Conservation (phyloP, 1,284 basidiomycete genomes). For the Hemileia vastatrix region DNA sequence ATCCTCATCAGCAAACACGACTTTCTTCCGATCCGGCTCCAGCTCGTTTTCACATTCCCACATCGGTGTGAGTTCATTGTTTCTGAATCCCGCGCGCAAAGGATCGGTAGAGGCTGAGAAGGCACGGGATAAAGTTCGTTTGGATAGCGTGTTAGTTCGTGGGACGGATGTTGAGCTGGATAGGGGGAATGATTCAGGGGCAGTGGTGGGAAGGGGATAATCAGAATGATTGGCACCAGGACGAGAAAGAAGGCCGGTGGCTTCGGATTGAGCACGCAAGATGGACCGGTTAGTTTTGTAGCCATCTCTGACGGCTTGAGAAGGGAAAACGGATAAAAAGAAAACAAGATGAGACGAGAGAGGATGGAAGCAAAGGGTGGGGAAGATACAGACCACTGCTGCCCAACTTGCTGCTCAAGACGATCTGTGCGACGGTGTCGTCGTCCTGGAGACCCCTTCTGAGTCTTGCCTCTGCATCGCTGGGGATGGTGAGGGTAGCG, state of each 20-base stretch:
- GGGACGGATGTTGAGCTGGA: no score
- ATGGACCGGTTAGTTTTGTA: slow-evolving; percentile 13
- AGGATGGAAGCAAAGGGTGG: background rate
- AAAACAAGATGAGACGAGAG: background rate
- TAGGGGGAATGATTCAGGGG: slow-evolving; percentile 7
- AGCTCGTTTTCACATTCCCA: slow-evolving; percentile 19
- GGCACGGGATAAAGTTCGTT: slow-evolving; percentile 10
- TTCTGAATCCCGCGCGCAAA: slow-evolving; percentile 19
- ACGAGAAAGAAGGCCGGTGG: slow-evolving; percentile 9
- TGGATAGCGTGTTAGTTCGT: slow-evolving; percentile 18
- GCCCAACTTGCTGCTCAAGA: no score
- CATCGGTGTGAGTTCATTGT: slow-evolving; percentile 15
- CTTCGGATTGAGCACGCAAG: slow-evolving; percentile 18
- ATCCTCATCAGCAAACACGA: slow-evolving; percentile 1
- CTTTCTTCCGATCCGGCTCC: slow-evolving; percentile 5
- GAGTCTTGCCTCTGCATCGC: no score
- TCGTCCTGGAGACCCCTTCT: no score
- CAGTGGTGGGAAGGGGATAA: slow-evolving; percentile 2
- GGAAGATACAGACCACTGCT: no score
- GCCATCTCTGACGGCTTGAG: slow-evolving; percentile 21
- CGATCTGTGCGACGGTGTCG: no score
- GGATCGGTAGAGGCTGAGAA: slow-evolving; percentile 17
- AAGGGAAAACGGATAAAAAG: background rate
- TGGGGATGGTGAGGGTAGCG: no score
- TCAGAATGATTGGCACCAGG: no score